A percentile compares a stretch with the other conserved stretches of the same genome.
These are phyloP conservation scores for Nothopassalora personata DNA, from an alignment of 2,329 filamentous ascomycete species.

Conservation along the genomic window DNA sequence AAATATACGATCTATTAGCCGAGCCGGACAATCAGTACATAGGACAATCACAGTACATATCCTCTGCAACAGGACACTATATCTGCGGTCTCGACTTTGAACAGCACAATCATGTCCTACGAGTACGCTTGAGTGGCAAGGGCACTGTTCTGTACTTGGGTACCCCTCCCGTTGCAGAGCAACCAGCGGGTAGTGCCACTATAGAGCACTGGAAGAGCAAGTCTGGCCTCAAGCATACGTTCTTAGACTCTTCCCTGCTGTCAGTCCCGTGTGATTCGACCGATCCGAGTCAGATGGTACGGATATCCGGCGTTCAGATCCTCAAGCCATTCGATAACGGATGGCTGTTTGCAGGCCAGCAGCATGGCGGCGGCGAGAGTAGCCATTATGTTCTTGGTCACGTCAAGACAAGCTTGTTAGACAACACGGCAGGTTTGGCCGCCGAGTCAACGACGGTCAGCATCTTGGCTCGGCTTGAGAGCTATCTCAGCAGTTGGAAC, in stretches of 20 bases:
- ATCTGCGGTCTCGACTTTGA: constrained; percentile 34
- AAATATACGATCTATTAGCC: constrained; percentile 31
- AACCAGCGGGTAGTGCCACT: constrained; percentile 2
- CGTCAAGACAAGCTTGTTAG: constrained; percentile 18
- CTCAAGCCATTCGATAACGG: constrained; percentile 26
- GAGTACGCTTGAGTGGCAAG: constrained; percentile 31
- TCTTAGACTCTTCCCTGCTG: constrained; percentile 28
- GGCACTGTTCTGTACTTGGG: constrained; percentile 34
- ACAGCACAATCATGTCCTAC: constrained; percentile 29
- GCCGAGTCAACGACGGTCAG: constrained; percentile 23
- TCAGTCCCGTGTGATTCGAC: constrained; percentile 5
- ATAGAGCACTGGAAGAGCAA: constrained; percentile 33
- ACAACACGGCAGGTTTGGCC: constrained; percentile 12
- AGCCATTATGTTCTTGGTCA: constrained; percentile 29
- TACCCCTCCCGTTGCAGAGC: constrained; percentile 17
- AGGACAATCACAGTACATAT: no score
- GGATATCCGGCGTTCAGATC: constrained; percentile 29
- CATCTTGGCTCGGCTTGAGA: constrained; percentile 27
- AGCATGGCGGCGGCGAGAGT: constrained; percentile 26
- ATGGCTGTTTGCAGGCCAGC: constrained; percentile 29
- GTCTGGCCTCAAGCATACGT: constrained; percentile 27
- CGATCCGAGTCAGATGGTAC: constrained; percentile 10
- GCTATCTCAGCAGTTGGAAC: constrained; percentile 28
- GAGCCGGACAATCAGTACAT: no score
- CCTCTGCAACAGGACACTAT: constrained; percentile 31